Evolutionary conservation across 164 flowering plant species (phyloP).

Genomic region (Nelumbo lutea): DNA sequence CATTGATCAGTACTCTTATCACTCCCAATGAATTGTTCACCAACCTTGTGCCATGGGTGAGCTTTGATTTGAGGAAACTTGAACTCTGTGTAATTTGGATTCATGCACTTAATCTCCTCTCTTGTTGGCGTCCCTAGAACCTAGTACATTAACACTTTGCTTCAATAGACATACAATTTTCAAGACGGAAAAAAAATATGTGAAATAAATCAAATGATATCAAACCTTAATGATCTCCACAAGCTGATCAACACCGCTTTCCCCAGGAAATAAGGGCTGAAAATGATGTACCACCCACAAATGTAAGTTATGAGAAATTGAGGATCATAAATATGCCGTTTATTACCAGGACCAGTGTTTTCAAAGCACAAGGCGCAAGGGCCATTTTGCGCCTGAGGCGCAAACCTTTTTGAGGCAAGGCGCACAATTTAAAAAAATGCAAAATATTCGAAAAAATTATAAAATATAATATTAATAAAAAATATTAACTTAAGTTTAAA

Average conservation of each 20-base stretch:
- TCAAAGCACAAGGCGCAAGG: too few species aligned
- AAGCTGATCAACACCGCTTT: constrained; percentile 86
- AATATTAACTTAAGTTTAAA: too few species aligned
- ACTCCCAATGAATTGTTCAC: constrained; percentile 1
- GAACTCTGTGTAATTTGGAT: constrained; percentile 87
- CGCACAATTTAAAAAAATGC: too few species aligned
- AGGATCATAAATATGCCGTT: neutral
- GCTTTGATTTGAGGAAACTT: constrained; percentile 96
- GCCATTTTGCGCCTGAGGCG: too few species aligned
- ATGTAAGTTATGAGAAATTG: neutral
- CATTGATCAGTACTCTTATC: too few species aligned
- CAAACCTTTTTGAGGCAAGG: too few species aligned
- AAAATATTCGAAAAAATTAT: too few species aligned
- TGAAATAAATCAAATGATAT: neutral
- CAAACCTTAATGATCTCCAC: constrained; percentile 84
- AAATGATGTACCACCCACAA: constrained; percentile 14
- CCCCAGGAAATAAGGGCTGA: constrained; percentile 93
- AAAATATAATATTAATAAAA: too few species aligned
- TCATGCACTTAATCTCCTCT: constrained; percentile 98
- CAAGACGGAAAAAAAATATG: neutral
- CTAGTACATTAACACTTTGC: constrained; percentile 23
- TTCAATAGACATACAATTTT: neutral
- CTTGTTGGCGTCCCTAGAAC: constrained; percentile 92
- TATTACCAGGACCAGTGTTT: too few species aligned
- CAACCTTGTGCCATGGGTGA: constrained; percentile 98